Base-by-base conservation (phyloP, 2,329 filamentous ascomycete genomes). In the Colletotrichum scovillei region DNA sequence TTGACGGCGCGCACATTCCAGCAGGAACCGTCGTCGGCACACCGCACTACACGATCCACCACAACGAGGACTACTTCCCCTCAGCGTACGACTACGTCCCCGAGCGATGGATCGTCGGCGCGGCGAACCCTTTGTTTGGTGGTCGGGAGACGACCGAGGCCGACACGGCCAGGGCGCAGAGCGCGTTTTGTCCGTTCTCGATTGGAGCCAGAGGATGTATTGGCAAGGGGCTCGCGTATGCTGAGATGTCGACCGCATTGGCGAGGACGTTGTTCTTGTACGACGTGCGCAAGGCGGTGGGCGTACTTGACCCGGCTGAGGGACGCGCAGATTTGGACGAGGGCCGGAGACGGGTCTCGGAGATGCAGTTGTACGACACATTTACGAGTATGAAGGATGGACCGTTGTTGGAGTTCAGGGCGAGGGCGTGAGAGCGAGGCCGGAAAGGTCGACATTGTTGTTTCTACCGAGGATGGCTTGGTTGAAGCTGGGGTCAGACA, bases 331-430 rank as follows among this genome's bases (percentile, higher is more conserved):
- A 83, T 35, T 78, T 84, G 8, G 89, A 88, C 78, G 88, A 84
- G 83, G 91, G 90, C 0, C 84, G 91, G 58, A 86, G 91, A 68
- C 85, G 88, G 59, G 79, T 78, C 22, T 83, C 79, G 1, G 93
- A 95, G 85, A 94, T 92, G 81, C 92, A 94, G 84, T 83, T 94
- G 69, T 83, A 88, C 64, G 93, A 95, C 79, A 92, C 90, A 22
- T 95, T 95, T 81, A 94, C 93, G 38, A 93, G 92, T 77, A 85
- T 89, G 77, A 95, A 94, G 84, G 88, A 93, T 78, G 93, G 93
- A 0, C 91, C 92, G 0, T 86, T 93, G 83, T 84, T 94, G 69
- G 89, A 94, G 83, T 92, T 92, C 77, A 80, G 84, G 77, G 83
- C 75, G 75, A 78, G 80, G 63, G 75, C 74, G 30, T 76, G 55